Evolutionary conservation across 2,329 filamentous ascomycete genomes (phyloP), one percentile per base, ranked within the genome.

Genomic region (Stagonosporopsis tanaceti): DNA sequence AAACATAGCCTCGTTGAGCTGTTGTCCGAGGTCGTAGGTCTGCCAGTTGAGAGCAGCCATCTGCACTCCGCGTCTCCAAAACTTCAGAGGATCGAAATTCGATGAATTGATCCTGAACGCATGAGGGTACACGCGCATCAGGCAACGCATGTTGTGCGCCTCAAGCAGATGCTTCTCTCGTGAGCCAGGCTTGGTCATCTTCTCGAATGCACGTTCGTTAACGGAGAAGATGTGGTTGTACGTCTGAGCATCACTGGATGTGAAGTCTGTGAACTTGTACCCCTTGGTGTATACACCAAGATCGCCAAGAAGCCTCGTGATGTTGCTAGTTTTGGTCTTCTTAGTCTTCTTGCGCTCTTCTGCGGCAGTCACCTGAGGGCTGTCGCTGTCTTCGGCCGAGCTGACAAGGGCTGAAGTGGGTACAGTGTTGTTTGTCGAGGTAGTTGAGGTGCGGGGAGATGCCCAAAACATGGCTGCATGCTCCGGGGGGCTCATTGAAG

Each of bases 21-120:
- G 94, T 86, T 97, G 95, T 42, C 93, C 92, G 17, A 96, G 84
- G 72, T 98, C 95, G 71, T 96, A 97, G 0, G 93, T 98, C 78
- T 99, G 95, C 94, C 95, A 98, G 78, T 99, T 99, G 61, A 98
- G 83, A 0, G 95, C 95, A 14, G 91, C 93, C 94, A 99, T 98
- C 78, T 99, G 95, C 17, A 97, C 95, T 30, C 95, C 95, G 40
- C 92, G 89, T 48, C 94, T 89, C 95, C 95, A 99, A 74, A 95
- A 96, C 61, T 89, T 88, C 62, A 97, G 85, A 1, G 95, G 95
- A 69, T 97, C 93, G 71, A 97, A 98, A 78, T 99, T 99, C 67
- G 90, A 92, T 0, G 95, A 98, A 32, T 87, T 87, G 54, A 98
- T 83, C 27, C 95, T 89, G 66, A 87, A 88, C 35, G 87, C 89